A percentile compares a stretch with the other conserved stretches of the same genome.
Evolutionary conservation across 306 rosid genomes (phyloP).

Genomic region (Pyrus betulifolia): DNA sequence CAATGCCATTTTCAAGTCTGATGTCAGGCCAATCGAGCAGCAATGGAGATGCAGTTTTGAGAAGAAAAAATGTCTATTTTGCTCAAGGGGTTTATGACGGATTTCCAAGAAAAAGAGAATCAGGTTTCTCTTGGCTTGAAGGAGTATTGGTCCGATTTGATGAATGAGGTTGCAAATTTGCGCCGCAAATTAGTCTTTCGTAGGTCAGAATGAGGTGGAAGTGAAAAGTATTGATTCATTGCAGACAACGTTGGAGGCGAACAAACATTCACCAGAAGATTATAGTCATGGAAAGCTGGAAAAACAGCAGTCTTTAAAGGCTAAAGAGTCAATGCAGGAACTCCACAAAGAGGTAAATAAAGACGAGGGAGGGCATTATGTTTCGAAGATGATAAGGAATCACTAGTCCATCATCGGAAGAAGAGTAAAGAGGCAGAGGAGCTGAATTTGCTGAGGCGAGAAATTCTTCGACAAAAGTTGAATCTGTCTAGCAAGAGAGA

Average conservation of each 20-base stretch:
- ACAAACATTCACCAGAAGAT: slow-evolving; percentile 23
- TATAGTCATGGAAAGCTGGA: background rate
- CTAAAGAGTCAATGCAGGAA: slow-evolving; percentile 18
- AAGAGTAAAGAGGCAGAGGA: slow-evolving; percentile 54
- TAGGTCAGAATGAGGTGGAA: slow-evolving; percentile 18
- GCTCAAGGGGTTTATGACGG: slow-evolving; percentile 43
- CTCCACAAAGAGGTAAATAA: slow-evolving; percentile 14
- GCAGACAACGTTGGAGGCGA: slow-evolving; percentile 1
- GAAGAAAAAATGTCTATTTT: slow-evolving; percentile 35
- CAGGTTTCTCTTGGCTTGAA: slow-evolving; percentile 20
- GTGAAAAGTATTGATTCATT: slow-evolving; percentile 23
- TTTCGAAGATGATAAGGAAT: slow-evolving; percentile 60
- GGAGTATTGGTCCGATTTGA: slow-evolving; percentile 45
- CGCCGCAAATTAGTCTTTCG: slow-evolving; percentile 34
- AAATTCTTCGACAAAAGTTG: slow-evolving; percentile 28
- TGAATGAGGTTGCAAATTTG: slow-evolving; percentile 42
- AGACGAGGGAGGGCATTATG: slow-evolving; percentile 34
- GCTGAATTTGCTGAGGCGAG: slow-evolving; percentile 28
- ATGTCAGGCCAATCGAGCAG: slow-evolving; percentile 68
- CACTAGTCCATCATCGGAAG: slow-evolving; percentile 54
- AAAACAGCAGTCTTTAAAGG: background rate
- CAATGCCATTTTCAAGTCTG: slow-evolving; percentile 38
- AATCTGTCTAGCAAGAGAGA: slow-evolving; percentile 25
- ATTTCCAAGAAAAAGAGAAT: slow-evolving; percentile 42
- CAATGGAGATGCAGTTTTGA: slow-evolving; percentile 55